phyloP scores from a whole-genome alignment of 225 moss, liverwort and hornwort species.

The Marchantia paleacea region DNA sequence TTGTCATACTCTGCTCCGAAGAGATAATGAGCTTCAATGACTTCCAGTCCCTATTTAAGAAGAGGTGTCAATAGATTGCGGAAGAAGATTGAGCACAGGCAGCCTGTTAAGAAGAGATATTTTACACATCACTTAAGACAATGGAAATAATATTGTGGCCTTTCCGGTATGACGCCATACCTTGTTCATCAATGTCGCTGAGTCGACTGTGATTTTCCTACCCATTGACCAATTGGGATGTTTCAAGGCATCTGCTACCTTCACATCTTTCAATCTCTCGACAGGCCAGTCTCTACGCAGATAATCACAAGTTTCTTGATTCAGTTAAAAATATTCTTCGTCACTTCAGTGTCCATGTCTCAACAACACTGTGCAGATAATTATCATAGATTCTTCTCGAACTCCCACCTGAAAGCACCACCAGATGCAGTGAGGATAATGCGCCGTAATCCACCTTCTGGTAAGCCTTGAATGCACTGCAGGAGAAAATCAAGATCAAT shows the following conservation, averaged over 20 bases:
- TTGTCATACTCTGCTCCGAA: slow-evolving; percentile 67
- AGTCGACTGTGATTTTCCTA: slow-evolving; percentile 68
- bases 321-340: not conserved
- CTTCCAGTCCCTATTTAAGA: slow-evolving; percentile 59
- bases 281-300: slow-evolving; percentile 67
- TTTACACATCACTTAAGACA: not conserved
- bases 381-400: not conserved
- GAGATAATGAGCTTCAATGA: slow-evolving; percentile 74
- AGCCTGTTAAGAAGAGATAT: not conserved
- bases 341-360: not conserved
- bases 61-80: not conserved
- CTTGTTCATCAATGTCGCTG: slow-evolving; percentile 80
- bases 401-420: slow-evolving; percentile 84
- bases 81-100: not conserved
- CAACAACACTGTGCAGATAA: not conserved
- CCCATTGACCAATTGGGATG: slow-evolving; percentile 88
- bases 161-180: slow-evolving; percentile 16
- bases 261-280: slow-evolving; percentile 72
- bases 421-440: slow-evolving; percentile 92
- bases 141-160: not conserved
- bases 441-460: slow-evolving; percentile 84
- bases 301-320: not conserved
- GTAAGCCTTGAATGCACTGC: slow-evolving; percentile 96
- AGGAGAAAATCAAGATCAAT: not conserved
- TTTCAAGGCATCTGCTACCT: slow-evolving; percentile 77